Evolutionary conservation across 768 basidiomycete genomes (phyloP), one percentile per base, ranked within the genome.

Genomic region (Royoungia palumana): DNA sequence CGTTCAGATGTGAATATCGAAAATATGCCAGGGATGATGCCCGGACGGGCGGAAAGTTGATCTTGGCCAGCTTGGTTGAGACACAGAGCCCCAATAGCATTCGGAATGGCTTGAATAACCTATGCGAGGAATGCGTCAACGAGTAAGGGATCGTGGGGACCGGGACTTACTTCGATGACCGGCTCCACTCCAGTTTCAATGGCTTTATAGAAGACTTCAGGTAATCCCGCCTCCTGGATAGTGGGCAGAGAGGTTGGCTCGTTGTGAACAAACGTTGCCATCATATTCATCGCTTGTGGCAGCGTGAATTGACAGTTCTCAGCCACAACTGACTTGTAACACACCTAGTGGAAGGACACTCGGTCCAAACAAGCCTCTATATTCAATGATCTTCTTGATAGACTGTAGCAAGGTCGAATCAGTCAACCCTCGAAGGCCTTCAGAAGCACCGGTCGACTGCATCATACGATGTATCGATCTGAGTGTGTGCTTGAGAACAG

Each of bases 221-320:
- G 96, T 4, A 99, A 69, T 6, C 86, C 83, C 22, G 83, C 79
- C 67, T 99, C 96, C 68, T 99, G 96, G 19, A 99, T 87, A 46
- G 95, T 85, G 2, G 82, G 74, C 48, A 99, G 72, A 14, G 92
- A 96, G 0, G 94, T 97, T 7, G 96, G 96, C 66, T 99, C 96
- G 56, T 98, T 99, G 74, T 99, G 95, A 9, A 98, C 85, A 68
- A 97, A 97, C 0, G 93, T 93, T 13, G 93, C 84, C 85, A 96
- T 91, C 61, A 94, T 87, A 65, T 94, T 93, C 73, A 94, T 90
- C 5, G 90, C 93, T n/a, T 46, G 27, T 9, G 46, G 19, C 6
- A 30, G 28, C 16, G 56, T 62, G 44, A 62, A 27, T 49, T 34
- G 30, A 25, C 25, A 40, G n/a, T 16, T 41, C 4, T 43, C 12